Base-by-base conservation (phyloP, 2,329 filamentous ascomycete species). In the Pseudogymnoascus sp. region DNA sequence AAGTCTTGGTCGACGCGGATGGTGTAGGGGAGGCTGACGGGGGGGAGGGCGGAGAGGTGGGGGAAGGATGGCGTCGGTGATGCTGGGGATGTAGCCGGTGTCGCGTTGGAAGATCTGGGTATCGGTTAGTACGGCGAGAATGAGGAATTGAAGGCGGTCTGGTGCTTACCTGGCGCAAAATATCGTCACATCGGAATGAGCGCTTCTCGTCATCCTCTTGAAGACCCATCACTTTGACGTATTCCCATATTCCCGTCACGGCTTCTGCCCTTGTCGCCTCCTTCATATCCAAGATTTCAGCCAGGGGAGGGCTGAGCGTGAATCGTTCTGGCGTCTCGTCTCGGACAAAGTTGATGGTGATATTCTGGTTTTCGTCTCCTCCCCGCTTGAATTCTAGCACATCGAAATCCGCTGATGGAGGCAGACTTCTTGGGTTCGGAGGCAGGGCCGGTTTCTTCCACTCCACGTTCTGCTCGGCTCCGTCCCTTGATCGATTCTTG, bases 131-230 rank as follows among this genome's bases (percentile, higher is more conserved):
- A 43, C n/a, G 11, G 33, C 18, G 45, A 40, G 8, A 61, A 33
- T 21, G 16, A 59, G 23, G n/a, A 4, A n/a, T 16, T 14, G 11
- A n/a, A 35, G 18, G 5, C 55, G 14, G 62, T n/a, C 5, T 28
- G 59, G 45, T 37, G 74, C 84, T 71, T 77, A 96, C 91, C 75
- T 85, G 85, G 77, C 84, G 88, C 61, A 99, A 75, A 55, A 88
- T 82, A 45, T 93, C 88, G 72, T 99, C 93, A 72, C 95, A 97
- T 40, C 90, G 88, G 69, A 99, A 93, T 65, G 90, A 89, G 65
- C 95, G 85, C 79, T 95, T 95, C 73, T 99, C 95, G 64, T 97
- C 93, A 67, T 96, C 93, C 73, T 97, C 93, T 74, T 96, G 91
- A 55, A 99, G 79, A 16, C 88, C 87, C 80, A 90, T 89, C 18